These are phyloP conservation scores for Nakazawaea wyomingensis DNA, from an alignment of 805 yeast genomes.

Conservation along the genomic window DNA sequence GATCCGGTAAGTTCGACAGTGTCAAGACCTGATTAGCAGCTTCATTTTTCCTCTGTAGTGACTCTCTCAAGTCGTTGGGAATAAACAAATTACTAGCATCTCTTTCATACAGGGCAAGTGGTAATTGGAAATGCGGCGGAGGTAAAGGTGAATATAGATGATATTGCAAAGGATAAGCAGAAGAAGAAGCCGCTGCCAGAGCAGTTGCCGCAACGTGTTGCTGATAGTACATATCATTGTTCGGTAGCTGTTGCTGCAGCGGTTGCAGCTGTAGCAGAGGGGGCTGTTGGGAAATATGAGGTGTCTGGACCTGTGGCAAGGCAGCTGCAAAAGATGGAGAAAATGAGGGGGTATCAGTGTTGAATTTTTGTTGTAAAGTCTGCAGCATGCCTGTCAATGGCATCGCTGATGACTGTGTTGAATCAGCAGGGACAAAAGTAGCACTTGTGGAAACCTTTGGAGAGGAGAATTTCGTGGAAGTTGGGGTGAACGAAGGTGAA, in stretches of 20 bases:
- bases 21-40: constrained; percentile 67
- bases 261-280: constrained; percentile 10
- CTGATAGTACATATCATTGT: constrained; percentile 21
- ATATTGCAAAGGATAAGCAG: constrained; percentile 59
- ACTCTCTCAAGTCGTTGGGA: constrained; percentile 65
- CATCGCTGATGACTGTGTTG: not conserved
- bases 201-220: constrained; percentile 21
- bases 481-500: constrained; percentile 50
- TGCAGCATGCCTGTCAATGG: constrained; percentile 4
- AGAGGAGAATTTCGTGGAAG: constrained; percentile 37
- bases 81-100: constrained; percentile 67
- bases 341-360: constrained; percentile 35
- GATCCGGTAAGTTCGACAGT: constrained; percentile 60
- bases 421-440: constrained; percentile 41
- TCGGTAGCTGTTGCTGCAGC: constrained; percentile 15
- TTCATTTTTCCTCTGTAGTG: constrained; percentile 67
- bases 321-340: constrained; percentile 23
- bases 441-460: constrained; percentile 45
- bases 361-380: constrained; percentile 28
- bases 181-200: constrained; percentile 1
- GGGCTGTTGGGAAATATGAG: constrained; percentile 7
- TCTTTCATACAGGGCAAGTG: constrained; percentile 66
- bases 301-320: constrained; percentile 13
- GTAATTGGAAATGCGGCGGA: constrained; percentile 61
- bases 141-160: constrained; percentile 90